Evolutionary conservation across 2,329 filamentous ascomycete species (phyloP), one percentile per base, ranked within the genome.

Genomic region (Diplodia intermedia): DNA sequence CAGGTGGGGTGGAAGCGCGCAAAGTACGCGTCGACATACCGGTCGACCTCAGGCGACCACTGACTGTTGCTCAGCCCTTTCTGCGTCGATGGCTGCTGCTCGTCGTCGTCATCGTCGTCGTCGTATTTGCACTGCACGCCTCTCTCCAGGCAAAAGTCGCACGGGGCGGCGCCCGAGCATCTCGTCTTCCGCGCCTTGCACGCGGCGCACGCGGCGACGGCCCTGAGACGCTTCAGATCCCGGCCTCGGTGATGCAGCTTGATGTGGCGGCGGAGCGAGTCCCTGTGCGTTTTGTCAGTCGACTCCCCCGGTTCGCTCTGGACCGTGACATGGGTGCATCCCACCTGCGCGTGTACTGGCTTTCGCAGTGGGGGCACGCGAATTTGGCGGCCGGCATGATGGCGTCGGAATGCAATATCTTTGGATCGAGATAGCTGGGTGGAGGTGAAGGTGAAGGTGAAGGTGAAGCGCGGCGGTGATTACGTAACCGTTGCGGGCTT

Each of bases 261-360:
- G 20, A 36, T 36, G 26, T 56, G 53, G 20, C 53, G 53, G 6
- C 53, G 53, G 9, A 56, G 53, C 53, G 53, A 33, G 53, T 56
- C 53, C 18, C 53, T 56, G 26, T 43, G 40, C 40, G 40, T 43
- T n/a, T 43, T 2, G 2, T 3, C n/a, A n/a, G n/a, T n/a, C n/a
- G n/a, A 23, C 1, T 23, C 23, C 23, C 23, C 23, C 23, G 23
- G 23, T 26, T 26, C 3, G 14, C n/a, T 33, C 31, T 33, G 31
- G 31, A 33, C 31, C 31, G 31, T 33, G 31, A 8, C 5, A 26
- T 2, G 31, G 8, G 31, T 43, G 15, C 2, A 26, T 43, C 40
- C 7, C 40, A 43, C 40, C 40, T 43, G 40, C 40, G 40, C 6
- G 40, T 43, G 18, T 43, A 43, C 15, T 5, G 6, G 40, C 40